phyloP scores from a whole-genome alignment of 495 filamentous ascomycete species.

The Trichoderma gamsii region DNA sequence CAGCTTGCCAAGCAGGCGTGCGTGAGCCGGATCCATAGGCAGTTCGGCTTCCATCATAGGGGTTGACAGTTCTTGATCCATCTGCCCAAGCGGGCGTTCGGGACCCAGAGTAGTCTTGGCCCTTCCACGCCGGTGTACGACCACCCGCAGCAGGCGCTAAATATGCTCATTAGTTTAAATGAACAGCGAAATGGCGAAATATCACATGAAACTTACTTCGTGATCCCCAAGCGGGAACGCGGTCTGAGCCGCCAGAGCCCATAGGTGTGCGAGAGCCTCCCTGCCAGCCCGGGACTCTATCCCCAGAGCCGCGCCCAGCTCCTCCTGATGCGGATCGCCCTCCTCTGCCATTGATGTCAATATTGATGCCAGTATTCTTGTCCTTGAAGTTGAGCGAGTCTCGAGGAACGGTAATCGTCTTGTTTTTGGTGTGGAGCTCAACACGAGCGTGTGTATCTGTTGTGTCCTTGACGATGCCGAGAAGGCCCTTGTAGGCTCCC shows the following conservation, averaged over 20 bases:
- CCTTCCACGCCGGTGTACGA: constrained; percentile 63
- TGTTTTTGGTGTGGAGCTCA: constrained; percentile 87
- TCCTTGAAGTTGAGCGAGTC: constrained; percentile 75
- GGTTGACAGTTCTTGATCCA: constrained; percentile 67
- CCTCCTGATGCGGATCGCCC: constrained; percentile 32
- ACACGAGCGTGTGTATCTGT: constrained; percentile 78
- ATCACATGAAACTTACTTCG: constrained; percentile 45
- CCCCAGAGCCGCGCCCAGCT: constrained; percentile 32
- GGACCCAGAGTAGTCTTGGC: constrained; percentile 48
- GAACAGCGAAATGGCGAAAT: background rate
- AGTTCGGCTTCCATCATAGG: constrained; percentile 74
- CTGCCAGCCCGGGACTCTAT: constrained; percentile 32
- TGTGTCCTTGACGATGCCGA: constrained; percentile 92
- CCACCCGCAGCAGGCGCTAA: constrained; percentile 50
- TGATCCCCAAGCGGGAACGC: constrained; percentile 65
- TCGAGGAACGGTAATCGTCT: constrained; percentile 75
- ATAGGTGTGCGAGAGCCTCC: constrained; percentile 66
- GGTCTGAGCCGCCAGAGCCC: constrained; percentile 50
- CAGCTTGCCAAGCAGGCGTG: constrained; percentile 47
- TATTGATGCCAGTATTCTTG: constrained; percentile 65
- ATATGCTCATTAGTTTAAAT: constrained; percentile 24
- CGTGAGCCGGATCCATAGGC: constrained; percentile 53
- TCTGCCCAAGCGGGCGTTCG: constrained; percentile 80
- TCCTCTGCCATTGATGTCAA: constrained; percentile 59
- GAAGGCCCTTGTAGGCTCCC: constrained; percentile 83